phyloP scores from a whole-genome alignment of 139 green algal genomes.

The Closterium sp. region DNA sequence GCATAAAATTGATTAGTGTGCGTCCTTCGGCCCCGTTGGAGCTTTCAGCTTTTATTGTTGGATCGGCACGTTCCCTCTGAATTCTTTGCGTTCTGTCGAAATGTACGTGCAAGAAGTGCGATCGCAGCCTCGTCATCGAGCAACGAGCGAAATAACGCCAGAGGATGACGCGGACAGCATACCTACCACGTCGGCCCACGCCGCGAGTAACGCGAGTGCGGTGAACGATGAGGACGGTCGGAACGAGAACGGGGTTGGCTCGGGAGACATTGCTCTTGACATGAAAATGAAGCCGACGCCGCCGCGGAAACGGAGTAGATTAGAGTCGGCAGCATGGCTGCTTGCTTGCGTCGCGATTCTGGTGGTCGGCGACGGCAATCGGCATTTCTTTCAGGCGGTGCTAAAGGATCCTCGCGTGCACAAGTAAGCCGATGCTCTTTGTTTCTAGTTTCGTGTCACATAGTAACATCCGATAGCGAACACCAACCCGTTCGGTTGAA shows the following conservation, averaged over 20 bases:
- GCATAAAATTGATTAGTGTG: too few species aligned
- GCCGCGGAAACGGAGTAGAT: neutral
- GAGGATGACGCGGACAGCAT: neutral
- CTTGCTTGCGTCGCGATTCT: neutral
- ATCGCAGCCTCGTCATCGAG: neutral
- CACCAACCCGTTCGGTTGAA: too few species aligned
- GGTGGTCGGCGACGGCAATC: neutral
- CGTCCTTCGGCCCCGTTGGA: too few species aligned
- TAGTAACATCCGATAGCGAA: too few species aligned
- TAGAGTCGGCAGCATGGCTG: neutral
- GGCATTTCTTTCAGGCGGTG: neutral
- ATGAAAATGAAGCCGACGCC: neutral
- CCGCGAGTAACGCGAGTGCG: neutral
- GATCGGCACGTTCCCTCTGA: neutral
- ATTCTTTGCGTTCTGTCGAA: neutral
- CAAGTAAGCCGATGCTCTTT: neutral
- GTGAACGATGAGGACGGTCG: neutral
- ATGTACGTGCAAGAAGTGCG: neutral
- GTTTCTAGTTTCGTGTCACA: neutral
- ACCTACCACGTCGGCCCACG: neutral
- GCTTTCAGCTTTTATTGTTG: neutral
- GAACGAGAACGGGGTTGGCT: neutral
- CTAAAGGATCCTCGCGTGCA: neutral
- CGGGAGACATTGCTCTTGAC: neutral
- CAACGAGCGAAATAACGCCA: neutral